Base-by-base conservation (phyloP, 2,329 filamentous ascomycete genomes). In the Penicillium sclerotigenum region DNA sequence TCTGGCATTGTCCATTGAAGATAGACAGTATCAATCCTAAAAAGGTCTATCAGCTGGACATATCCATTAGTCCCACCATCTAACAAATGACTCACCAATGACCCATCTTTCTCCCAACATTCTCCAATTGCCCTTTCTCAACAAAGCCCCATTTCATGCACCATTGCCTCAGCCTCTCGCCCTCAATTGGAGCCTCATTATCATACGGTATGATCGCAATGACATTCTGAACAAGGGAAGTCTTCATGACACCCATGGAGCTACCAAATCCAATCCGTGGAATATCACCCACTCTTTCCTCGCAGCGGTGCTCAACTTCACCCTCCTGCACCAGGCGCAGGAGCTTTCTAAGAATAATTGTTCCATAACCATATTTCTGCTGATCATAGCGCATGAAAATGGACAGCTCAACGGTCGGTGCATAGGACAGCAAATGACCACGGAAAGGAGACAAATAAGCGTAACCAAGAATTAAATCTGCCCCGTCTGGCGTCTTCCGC, bases 181-280 rank as follows among this genome's bases (percentile, higher is more conserved):
- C 73, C 0, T 66, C 60, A 8, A 65, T 65, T 53, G 63, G 69
- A 5, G 64, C 64, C 2, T 68, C 63, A 18, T 71, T 66, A 62
- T 77, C 72, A 20, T 77, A 65, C 0, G 73, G 65, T 71, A 77
- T 76, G 40, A 71, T 63, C 5, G 73, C 73, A 36, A 77, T 60
- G 31, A 77, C 47, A 46, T 69, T 70, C 42, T 64, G 64, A 31
- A 76, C 61, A 2, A 51, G 49, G 4, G 40, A 47, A 1, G 29
- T 22, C 3, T 43, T 47, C 29, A 22, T 54, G 1, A 52, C 31
- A 11, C 20, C 36, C 24, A 52, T 22, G 6, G 34, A 48, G 26
- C 46, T 40, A 38, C 49, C 20, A 36, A 34, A 43, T 11, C 59
- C 60, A 31, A 42, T 42, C 2, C 43, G 33, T 14, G 20, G 41